Evolutionary conservation across 1,139 yeast species (phyloP).

Genomic region (Suhomyces coccinellae): DNA sequence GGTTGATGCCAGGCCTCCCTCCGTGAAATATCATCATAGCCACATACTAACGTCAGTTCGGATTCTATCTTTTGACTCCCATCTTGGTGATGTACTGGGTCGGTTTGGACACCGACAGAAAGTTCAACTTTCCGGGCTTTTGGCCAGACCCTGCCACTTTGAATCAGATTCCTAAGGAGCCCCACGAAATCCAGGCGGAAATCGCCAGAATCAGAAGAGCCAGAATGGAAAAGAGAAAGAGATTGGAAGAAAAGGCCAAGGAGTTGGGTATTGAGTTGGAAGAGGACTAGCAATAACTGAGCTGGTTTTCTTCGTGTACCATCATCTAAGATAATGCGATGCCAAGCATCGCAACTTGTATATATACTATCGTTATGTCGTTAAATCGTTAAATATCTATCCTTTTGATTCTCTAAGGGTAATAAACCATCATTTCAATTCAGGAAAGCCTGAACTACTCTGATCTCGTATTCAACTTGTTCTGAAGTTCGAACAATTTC

Average conservation of each 20-base stretch:
- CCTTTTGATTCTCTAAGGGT: background rate
- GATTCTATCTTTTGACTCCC: conserved; percentile 84
- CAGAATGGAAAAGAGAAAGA: conserved; percentile 67
- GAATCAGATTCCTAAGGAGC: conserved; percentile 89
- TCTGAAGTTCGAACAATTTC: background rate
- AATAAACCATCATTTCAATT: background rate
- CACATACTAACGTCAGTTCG: conserved; percentile 49
- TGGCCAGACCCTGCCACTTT: conserved; percentile 96
- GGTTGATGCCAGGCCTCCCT: too few relatives aligned
- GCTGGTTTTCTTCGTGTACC: background rate
- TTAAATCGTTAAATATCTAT: background rate
- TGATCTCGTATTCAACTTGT: background rate
- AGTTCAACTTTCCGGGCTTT: conserved; percentile 90
- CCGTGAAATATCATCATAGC: too few relatives aligned
- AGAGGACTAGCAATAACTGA: conserved; percentile 18
- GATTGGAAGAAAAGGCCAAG: conserved; percentile 70
- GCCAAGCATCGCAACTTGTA: background rate
- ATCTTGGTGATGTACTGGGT: conserved; percentile 88
- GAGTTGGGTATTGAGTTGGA: conserved; percentile 61
- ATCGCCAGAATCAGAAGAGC: conserved; percentile 81
- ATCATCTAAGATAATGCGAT: too few relatives aligned
- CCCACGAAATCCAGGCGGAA: conserved; percentile 88
- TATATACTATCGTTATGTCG: conserved; percentile 1
- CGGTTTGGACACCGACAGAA: conserved; percentile 85
- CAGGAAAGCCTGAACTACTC: background rate